Percentiles rank a stretch among this genome's conserved stretches.
phyloP scores from a whole-genome alignment of 768 basidiomycete genomes.

The Termitomyces sp. region DNA sequence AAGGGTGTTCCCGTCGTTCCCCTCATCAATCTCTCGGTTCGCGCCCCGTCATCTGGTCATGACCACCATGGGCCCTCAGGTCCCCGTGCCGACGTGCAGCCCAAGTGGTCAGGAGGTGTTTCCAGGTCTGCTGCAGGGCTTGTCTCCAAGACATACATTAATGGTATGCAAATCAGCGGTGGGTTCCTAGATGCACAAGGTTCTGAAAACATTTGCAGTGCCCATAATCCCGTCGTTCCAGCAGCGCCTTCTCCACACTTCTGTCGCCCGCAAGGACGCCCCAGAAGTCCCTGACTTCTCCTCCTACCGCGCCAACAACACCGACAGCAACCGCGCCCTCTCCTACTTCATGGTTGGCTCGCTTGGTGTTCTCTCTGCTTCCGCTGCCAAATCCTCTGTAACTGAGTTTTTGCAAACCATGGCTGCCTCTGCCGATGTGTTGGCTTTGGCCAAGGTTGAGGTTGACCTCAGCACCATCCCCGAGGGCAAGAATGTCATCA shows the following conservation, averaged over 20 bases:
- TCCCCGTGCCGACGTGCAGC: conserved; percentile 58
- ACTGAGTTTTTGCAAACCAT: conserved; percentile 94
- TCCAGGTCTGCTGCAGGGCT: conserved; percentile 48
- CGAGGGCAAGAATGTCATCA: conserved; percentile 95
- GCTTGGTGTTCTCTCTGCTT: conserved; percentile 90
- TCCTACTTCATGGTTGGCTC: conserved; percentile 91
- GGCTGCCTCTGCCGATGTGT: conserved; percentile 96
- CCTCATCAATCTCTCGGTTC: conserved; percentile 66
- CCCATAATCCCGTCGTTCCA: conserved; percentile 51
- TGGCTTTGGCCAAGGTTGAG: conserved; percentile 97
- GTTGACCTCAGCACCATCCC: conserved; percentile 87
- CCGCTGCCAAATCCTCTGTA: conserved; percentile 89
- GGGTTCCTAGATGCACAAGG: not conserved
- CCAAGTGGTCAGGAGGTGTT: conserved; percentile 59
- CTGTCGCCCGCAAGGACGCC: conserved; percentile 60
- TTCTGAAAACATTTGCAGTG: conserved; percentile 28
- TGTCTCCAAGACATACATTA: conserved; percentile 58
- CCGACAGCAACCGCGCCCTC: conserved; percentile 64
- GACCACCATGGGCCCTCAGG: conserved; percentile 50
- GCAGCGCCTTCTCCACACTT: conserved; percentile 75
- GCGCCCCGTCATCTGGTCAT: conserved; percentile 55
- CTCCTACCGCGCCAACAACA: conserved; percentile 68
- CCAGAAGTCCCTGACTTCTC: conserved; percentile 88
- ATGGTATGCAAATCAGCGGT: conserved; percentile 40
- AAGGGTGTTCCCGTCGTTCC: conserved; percentile 78